Base-by-base conservation (phyloP, 768 basidiomycete species). In the Dendrothele bispora region DNA sequence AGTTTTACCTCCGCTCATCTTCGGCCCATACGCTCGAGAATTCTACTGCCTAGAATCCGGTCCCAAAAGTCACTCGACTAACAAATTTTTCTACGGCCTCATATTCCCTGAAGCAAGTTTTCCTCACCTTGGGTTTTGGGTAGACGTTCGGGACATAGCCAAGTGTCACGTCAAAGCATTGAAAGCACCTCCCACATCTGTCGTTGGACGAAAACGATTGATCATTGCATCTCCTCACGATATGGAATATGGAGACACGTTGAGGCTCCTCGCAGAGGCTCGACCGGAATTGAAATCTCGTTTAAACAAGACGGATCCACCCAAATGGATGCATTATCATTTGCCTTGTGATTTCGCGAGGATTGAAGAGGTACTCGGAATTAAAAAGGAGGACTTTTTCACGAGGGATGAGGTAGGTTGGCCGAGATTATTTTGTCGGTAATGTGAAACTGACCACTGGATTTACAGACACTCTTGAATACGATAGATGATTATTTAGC, bases 1-100 rank as follows among this genome's bases (percentile, higher is more conserved):
- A 70, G 69, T 70, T 12, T 58, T 60, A 40, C 64, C 69, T 2
- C 54, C 68, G 1, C 65, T 61, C 50, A 49, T 69, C 41, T 67
- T 60, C 44, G 70, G 70, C 3, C 65, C 69, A 6, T 63, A 64
- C 36, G 37, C 44, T 8, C 48, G 54, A 40, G 61, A 61, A 32
- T 54, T 56, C 22, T 17, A 51, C 27, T 53, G 57, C 3, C 46
- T 43, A 5, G 11, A 41, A 50, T n/a, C 55, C 53, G 44, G 44
- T 42, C 14, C 37, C 28, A 30, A 54, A 48, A 4, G 48, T 49
- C 21, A 46, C 20, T 56, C 57, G 14, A 63, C 66, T n/a, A 61
- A 59, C 46, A 32, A 48, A 38, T 51, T 51, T 38, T 49, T 68
- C 14, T 65, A 63, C 50, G 48, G 57, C 20, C 55, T 64, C 17